Evolutionary conservation across 2,329 filamentous ascomycete genomes (phyloP).

Genomic region (Daldinia eschscholtzii): DNA sequence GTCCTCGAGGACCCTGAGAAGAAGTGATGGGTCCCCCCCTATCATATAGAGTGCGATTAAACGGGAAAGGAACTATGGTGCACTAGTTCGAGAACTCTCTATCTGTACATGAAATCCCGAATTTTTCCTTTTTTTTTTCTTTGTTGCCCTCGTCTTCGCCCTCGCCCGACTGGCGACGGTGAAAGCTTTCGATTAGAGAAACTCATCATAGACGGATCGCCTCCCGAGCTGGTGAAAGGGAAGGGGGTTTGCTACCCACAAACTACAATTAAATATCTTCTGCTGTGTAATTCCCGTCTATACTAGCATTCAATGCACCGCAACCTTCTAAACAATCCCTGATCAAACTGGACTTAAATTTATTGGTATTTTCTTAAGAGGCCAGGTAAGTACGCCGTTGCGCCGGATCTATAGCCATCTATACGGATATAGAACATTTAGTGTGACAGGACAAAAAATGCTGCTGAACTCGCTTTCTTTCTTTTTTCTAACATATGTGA

Average conservation of each 20-base stretch:
- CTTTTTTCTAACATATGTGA: slow-evolving; percentile 60
- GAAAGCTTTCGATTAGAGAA: slow-evolving; percentile 35
- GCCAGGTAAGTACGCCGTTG: slow-evolving; percentile 34
- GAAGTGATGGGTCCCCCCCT: slow-evolving; percentile 55
- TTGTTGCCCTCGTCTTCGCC: slow-evolving; percentile 9
- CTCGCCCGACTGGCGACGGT: slow-evolving; percentile 19
- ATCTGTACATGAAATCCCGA: slow-evolving; percentile 41
- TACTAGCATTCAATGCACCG: neutral
- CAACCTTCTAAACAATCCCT: neutral
- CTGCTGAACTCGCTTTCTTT: slow-evolving; percentile 10
- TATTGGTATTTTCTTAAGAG: slow-evolving; percentile 23
- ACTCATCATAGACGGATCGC: slow-evolving; percentile 41
- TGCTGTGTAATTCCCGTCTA: slow-evolving; percentile 5
- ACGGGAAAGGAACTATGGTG: slow-evolving; percentile 23
- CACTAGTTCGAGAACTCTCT: slow-evolving; percentile 23
- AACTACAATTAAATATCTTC: slow-evolving; percentile 36
- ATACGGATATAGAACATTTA: slow-evolving; percentile 23
- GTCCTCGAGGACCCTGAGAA: slow-evolving; percentile 85
- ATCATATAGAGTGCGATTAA: slow-evolving; percentile 21
- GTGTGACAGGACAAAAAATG: slow-evolving; percentile 12
- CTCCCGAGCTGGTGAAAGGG: slow-evolving; percentile 33
- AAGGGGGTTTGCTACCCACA: slow-evolving; percentile 33
- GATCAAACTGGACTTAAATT: slow-evolving; percentile 17
- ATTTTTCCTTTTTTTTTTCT: slow-evolving; percentile 33
- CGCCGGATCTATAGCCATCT: slow-evolving; percentile 40